These are phyloP conservation scores for Jatropha curcas DNA, from an alignment of 345 rosid genomes.

Conservation along the genomic window DNA sequence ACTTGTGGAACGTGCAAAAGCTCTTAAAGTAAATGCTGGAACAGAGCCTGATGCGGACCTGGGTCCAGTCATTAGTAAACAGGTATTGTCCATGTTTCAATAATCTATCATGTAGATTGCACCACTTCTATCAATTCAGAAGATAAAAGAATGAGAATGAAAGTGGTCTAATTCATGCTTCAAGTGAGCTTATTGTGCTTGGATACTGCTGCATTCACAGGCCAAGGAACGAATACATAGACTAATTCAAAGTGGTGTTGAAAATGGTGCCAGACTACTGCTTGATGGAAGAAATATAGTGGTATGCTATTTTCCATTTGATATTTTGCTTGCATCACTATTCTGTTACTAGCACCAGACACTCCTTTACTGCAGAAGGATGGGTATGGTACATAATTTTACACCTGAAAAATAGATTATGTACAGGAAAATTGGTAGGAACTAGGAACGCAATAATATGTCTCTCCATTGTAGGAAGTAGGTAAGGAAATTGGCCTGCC, in stretches of 20 bases:
- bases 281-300: conserved; percentile 86
- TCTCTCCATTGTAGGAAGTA: neutral
- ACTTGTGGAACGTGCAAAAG: conserved; percentile 72
- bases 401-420: neutral
- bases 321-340: neutral
- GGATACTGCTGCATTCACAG: conserved; percentile 40
- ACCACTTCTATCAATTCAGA: neutral
- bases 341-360: neutral
- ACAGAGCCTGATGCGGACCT: conserved; percentile 84
- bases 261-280: conserved; percentile 74
- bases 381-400: neutral
- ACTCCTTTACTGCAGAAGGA: neutral
- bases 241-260: conserved; percentile 82
- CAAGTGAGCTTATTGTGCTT: neutral
- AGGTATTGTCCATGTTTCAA: conserved; percentile 42
- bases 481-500: neutral
- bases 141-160: neutral
- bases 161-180: neutral
- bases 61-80: conserved; percentile 93
- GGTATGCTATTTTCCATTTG: conserved; percentile 41
- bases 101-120: neutral
- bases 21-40: conserved; percentile 88
- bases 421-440: neutral
- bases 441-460: no score
- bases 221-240: conserved; percentile 85